These are phyloP conservation scores for Hemisphaericaspora lyxosophila DNA, from an alignment of 1,139 yeast genomes.

Conservation along the genomic window DNA sequence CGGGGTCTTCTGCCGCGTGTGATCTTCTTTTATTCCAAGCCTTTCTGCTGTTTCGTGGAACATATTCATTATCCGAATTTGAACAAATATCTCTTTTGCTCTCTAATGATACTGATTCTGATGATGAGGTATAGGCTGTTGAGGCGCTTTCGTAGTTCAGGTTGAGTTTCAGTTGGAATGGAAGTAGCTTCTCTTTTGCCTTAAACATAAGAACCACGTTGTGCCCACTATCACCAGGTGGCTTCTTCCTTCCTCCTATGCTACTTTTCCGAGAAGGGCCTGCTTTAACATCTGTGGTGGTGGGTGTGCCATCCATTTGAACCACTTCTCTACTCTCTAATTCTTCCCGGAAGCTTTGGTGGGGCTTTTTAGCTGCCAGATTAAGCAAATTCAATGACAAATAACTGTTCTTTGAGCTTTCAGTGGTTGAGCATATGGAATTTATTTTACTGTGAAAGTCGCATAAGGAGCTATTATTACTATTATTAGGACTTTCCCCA, in stretches of 20 bases:
- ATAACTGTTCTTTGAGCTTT: conserved; percentile 1
- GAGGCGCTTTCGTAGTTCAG: not conserved
- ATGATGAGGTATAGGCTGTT: not conserved
- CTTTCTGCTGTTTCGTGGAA: conserved; percentile 3
- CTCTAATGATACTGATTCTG: not conserved
- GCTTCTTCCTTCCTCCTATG: not conserved
- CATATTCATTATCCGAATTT: conserved; percentile 4
- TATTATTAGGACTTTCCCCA: conserved; percentile 12
- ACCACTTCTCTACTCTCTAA: too few species aligned
- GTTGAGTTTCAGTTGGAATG: not conserved
- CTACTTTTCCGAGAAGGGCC: not conserved
- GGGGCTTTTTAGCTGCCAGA: not conserved
- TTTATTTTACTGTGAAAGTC: conserved; percentile 1
- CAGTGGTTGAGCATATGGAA: not conserved
- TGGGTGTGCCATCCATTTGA: not conserved
- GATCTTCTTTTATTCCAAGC: too few species aligned
- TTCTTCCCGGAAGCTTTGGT: not conserved
- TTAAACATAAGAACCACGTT: not conserved
- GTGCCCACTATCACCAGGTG: not conserved
- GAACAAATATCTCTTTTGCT: not conserved
- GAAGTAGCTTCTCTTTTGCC: not conserved
- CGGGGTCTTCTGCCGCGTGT: too few species aligned
- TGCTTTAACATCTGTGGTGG: not conserved
- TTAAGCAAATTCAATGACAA: not conserved
- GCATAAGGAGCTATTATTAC: not conserved